Evolutionary conservation across 768 basidiomycete genomes (phyloP), one percentile per base, ranked within the genome.

Genomic region (Strobilomyces echinocephalus): DNA sequence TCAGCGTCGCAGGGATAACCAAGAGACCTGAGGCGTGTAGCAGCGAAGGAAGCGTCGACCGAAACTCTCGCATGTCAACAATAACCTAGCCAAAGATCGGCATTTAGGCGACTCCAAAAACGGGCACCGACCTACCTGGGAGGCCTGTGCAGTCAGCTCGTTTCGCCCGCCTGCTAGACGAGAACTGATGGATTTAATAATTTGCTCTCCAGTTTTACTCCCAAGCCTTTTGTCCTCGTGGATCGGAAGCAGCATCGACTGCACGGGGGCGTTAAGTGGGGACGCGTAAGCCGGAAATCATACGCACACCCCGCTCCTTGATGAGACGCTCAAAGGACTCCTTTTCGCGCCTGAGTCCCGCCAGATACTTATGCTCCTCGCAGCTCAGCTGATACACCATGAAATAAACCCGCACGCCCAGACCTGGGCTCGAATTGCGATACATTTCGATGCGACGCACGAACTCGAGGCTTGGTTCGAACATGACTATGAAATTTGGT

Each of bases 31-130:
- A 79, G 0, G 90, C 92, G 63, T 98, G 93, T 8, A 98, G 74
- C 5, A 99, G 69, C 0, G 91, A 94, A 0, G 95, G 97, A 10
- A 99, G 72, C 0, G 92, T 83, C 2, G 95, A 97, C 26, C 94
- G 79, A 69, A 99, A 97, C 69, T 99, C 97, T 60, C 95, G 83
- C 82, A 97, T 87, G 69, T 98, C 97, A 21, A 97, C 93, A 55
- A 99, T 85, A 45, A 99, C 86, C 93, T 97, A 5, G 46, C 15
- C 9, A 12, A n/a, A 0, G 3, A 5, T 62, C 28, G 56, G 0
- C 21, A 8, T 26, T 31, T 5, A 28, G 21, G 15, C 4, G 28
- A n/a, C 15, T 30, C 30, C 31, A 43, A 48, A 20, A 8, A 42
- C 9, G 28, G 24, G 14, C 26, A 21, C 10, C n/a, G 24, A 50